These are phyloP conservation scores for Colletotrichum sp. DNA, from an alignment of 2,329 filamentous ascomycete species.

Conservation along the genomic window DNA sequence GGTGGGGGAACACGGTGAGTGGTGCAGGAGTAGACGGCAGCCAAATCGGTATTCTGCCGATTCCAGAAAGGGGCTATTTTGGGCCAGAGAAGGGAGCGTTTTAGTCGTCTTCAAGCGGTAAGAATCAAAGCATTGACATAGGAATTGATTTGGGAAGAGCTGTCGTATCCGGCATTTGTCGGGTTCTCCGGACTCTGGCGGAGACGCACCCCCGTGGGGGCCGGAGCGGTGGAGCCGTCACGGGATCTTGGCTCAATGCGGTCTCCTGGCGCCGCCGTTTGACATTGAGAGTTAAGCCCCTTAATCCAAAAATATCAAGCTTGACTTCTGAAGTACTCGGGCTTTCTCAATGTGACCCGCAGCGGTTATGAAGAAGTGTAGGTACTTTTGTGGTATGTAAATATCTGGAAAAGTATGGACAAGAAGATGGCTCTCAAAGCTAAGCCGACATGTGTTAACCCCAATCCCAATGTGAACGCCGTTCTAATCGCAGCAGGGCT, in stretches of 20 bases:
- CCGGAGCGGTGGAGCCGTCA: background rate
- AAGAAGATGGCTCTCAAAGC: background rate
- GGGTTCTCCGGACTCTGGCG: background rate
- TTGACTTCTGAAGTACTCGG: accelerated
- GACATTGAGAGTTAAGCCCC: background rate
- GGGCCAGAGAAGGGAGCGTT: constrained; percentile 29
- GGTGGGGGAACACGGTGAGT: constrained; percentile 47
- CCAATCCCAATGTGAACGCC: background rate
- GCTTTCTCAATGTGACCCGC: background rate
- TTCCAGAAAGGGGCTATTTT: constrained; percentile 30
- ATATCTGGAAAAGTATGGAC: background rate
- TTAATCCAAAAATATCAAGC: background rate
- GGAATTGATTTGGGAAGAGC: too few relatives aligned
- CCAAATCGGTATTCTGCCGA: constrained; percentile 23
- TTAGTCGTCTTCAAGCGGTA: too few relatives aligned
- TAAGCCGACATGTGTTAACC: background rate
- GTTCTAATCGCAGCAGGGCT: background rate
- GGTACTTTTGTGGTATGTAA: background rate
- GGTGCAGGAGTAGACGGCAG: constrained; percentile 25
- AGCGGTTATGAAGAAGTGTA: background rate
- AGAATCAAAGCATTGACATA: too few relatives aligned
- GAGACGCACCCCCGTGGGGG: background rate
- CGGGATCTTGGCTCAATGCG: background rate
- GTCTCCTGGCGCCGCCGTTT: background rate
- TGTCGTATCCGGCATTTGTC: background rate